Evolutionary conservation across 2,329 filamentous ascomycete species (phyloP).

Genomic region (Drechslera avenae): DNA sequence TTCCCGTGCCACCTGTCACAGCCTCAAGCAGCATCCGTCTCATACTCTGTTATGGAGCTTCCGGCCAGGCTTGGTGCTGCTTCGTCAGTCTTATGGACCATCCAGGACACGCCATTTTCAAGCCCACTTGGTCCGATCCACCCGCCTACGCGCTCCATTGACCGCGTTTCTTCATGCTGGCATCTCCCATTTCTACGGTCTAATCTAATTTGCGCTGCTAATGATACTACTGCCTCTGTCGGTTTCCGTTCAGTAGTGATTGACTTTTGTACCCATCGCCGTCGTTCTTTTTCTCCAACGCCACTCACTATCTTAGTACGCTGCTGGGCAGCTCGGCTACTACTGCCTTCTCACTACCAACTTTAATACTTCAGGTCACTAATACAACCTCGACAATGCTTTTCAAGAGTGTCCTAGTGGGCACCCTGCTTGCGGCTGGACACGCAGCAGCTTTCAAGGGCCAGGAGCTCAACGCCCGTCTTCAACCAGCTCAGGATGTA

Average conservation of each 20-base stretch:
- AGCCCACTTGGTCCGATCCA: conserved; percentile 22
- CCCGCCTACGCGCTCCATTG: conserved; percentile 20
- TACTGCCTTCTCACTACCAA: conserved; percentile 24
- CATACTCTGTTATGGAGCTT: conserved; percentile 35
- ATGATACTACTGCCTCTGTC: conserved; percentile 37
- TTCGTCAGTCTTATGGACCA: conserved; percentile 30
- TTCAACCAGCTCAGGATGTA: conserved; percentile 38
- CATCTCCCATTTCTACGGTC: conserved; percentile 32
- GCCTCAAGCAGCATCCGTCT: conserved; percentile 40
- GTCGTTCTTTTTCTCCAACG: conserved; percentile 39
- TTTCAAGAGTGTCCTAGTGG: conserved; percentile 36
- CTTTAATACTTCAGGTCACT: conserved; percentile 45
- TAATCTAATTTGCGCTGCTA: conserved; percentile 35
- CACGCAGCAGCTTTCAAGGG: conserved; percentile 39
- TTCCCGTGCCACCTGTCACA: conserved; percentile 38
- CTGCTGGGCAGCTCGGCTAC: conserved; percentile 45
- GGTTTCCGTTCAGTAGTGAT: conserved; percentile 33
- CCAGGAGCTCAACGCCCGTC: conserved; percentile 29
- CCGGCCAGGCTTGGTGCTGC: conserved; percentile 37
- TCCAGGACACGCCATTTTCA: conserved; percentile 40
- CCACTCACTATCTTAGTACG: conserved; percentile 37
- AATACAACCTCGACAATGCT: conserved; percentile 42
- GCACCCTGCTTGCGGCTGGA: conserved; percentile 41
- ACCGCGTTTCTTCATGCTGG: conserved; percentile 22
- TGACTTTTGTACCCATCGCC: conserved; percentile 22